Evolutionary conservation across 352 stramenopile genomes (phyloP).

Genomic region (Globisporangium cederbergense): DNA sequence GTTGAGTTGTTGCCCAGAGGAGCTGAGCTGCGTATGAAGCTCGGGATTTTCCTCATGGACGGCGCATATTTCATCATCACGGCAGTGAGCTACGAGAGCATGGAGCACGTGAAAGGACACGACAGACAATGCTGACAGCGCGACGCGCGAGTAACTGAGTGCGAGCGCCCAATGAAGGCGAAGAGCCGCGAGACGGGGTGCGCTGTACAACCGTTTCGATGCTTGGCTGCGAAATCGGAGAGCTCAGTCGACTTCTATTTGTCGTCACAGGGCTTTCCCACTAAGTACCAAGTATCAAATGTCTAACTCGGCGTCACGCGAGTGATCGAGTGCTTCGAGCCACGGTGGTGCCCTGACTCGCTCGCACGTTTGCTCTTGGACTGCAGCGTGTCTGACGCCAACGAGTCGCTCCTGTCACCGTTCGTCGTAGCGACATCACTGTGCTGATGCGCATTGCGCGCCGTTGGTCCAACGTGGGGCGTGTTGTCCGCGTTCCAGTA

Average conservation of each 20-base stretch:
- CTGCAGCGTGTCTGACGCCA: background rate
- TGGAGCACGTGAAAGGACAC: background rate
- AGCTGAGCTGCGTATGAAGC: slow-evolving; percentile 11
- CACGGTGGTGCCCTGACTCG: background rate
- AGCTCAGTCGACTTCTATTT: background rate
- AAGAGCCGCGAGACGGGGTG: background rate
- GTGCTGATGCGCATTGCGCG: background rate
- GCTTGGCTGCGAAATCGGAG: background rate
- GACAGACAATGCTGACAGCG: background rate
- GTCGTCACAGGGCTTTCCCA: no score
- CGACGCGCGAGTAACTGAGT: background rate
- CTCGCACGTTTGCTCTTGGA: background rate
- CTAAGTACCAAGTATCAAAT: background rate
- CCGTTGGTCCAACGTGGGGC: background rate
- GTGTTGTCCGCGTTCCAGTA: slow-evolving; percentile 18
- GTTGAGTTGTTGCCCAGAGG: background rate
- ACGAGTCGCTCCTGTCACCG: background rate
- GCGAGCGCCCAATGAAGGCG: background rate
- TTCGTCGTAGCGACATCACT: background rate
- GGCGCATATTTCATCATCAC: slow-evolving; percentile 14
- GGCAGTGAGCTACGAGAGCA: background rate
- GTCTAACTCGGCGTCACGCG: background rate
- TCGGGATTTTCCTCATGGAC: slow-evolving; percentile 12
- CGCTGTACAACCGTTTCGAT: background rate
- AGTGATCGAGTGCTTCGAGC: background rate